phyloP scores from a whole-genome alignment of 768 basidiomycete genomes.

The Amanita subjunquillea region DNA sequence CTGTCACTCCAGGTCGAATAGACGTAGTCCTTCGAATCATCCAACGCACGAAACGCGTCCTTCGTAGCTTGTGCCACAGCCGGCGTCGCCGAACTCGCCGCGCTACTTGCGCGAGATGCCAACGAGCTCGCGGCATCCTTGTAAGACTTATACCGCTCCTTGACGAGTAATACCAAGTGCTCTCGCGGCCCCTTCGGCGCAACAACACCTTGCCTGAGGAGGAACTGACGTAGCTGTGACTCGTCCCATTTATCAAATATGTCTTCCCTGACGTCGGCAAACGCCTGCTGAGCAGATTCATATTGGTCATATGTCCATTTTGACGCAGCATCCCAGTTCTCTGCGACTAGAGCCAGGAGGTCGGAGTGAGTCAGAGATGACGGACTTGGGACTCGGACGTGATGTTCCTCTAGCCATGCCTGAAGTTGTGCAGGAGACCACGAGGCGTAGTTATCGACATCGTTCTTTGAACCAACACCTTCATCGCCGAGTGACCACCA shows the following conservation, averaged over 20 bases:
- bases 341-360: constrained; percentile 37
- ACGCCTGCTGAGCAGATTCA: constrained; percentile 49
- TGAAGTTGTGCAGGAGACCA: constrained; percentile 63
- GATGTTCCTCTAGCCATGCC: constrained; percentile 61
- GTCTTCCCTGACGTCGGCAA: constrained; percentile 45
- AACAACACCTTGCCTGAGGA: constrained; percentile 82
- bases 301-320: constrained; percentile 60
- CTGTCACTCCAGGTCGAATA: constrained; percentile 88
- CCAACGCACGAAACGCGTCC: constrained; percentile 38
- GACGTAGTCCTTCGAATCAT: constrained; percentile 77
- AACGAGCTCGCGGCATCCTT: constrained; percentile 48
- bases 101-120: constrained; percentile 37
- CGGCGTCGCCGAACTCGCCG: constrained; percentile 21
- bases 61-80: constrained; percentile 40
- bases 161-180: constrained; percentile 69
- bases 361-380: constrained; percentile 27
- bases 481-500: constrained; percentile 30
- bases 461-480: constrained; percentile 22
- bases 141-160: constrained; percentile 55
- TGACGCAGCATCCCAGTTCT: constrained; percentile 47
- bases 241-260: constrained; percentile 83
- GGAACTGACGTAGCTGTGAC: constrained; percentile 66
- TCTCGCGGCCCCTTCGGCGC: constrained; percentile 73
- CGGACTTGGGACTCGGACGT: constrained; percentile 41
- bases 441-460: constrained; percentile 23